phyloP scores from a whole-genome alignment of 306 rosid species.

The Dalbergia cochinchinensis region DNA sequence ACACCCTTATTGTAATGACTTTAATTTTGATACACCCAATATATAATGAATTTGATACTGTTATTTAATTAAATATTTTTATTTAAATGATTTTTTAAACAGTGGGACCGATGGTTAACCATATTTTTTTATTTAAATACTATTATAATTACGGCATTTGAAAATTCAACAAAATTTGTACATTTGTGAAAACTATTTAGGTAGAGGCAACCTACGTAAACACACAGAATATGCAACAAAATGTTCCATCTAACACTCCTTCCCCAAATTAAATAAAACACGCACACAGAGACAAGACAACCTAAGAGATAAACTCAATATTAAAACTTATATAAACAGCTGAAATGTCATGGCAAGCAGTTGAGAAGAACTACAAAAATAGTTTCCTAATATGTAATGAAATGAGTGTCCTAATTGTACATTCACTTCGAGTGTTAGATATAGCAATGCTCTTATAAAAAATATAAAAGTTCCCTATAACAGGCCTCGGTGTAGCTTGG shows the following conservation, averaged over 20 bases:
- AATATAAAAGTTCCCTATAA: neutral
- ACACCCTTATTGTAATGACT: too few species aligned
- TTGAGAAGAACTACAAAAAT: neutral
- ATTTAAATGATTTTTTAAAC: too few species aligned
- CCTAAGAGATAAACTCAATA: neutral
- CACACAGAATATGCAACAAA: slow-evolving; percentile 20
- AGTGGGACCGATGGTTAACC: too few species aligned
- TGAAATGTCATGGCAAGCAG: slow-evolving; percentile 46
- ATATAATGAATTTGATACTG: too few species aligned
- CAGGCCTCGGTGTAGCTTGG: slow-evolving; percentile 36
- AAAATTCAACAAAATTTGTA: neutral
- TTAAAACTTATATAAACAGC: slow-evolving; percentile 22
- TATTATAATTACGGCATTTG: neutral
- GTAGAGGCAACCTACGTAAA: too few species aligned
- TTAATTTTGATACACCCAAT: too few species aligned
- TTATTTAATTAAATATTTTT: too few species aligned
- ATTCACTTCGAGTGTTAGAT: too few species aligned
- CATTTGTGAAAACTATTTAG: neutral
- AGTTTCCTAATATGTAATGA: neutral
- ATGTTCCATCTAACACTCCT: neutral
- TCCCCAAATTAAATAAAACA: slow-evolving; percentile 1
- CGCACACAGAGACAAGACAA: neutral
- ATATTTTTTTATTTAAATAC: too few species aligned
- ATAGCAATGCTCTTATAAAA: too few species aligned
- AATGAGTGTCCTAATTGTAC: too few species aligned